Conservation (phyloP, 495 filamentous ascomycete species). For the Xylaria intraflava region DNA sequence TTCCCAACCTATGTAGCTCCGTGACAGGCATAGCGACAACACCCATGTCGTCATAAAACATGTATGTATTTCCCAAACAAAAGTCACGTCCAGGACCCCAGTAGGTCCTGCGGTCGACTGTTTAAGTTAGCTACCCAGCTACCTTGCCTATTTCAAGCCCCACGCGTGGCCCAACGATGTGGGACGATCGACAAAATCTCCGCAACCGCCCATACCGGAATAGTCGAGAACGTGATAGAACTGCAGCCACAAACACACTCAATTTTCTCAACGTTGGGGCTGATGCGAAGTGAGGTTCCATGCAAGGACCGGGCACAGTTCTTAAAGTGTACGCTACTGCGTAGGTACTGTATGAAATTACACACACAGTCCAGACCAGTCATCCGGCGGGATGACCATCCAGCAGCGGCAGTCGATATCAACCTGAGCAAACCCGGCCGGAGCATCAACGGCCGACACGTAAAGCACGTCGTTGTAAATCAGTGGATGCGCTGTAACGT, state of each 20-base stretch:
- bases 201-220: constrained; percentile 2
- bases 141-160: not conserved
- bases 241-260: constrained; percentile 6
- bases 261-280: not conserved
- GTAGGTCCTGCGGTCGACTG: too few species aligned
- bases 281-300: not conserved
- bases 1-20: not conserved
- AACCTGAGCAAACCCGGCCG: too few species aligned
- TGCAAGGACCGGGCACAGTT: not conserved
- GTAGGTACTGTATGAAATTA: not conserved
- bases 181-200: constrained; percentile 11
- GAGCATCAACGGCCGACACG: too few species aligned
- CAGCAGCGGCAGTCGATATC: not conserved
- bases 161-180: constrained; percentile 6
- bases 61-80: not conserved
- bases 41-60: not conserved
- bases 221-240: constrained; percentile 11
- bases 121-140: too few species aligned
- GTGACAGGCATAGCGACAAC: not conserved
- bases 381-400: not conserved
- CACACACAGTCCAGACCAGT: not conserved
- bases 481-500: too few species aligned
- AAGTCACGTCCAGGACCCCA: too few species aligned
- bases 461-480: too few species aligned
- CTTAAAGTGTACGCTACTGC: not conserved